Evolutionary conservation across 1,284 basidiomycete genomes (phyloP), one percentile per base, ranked within the genome.

Genomic region (Trametes sp.): DNA sequence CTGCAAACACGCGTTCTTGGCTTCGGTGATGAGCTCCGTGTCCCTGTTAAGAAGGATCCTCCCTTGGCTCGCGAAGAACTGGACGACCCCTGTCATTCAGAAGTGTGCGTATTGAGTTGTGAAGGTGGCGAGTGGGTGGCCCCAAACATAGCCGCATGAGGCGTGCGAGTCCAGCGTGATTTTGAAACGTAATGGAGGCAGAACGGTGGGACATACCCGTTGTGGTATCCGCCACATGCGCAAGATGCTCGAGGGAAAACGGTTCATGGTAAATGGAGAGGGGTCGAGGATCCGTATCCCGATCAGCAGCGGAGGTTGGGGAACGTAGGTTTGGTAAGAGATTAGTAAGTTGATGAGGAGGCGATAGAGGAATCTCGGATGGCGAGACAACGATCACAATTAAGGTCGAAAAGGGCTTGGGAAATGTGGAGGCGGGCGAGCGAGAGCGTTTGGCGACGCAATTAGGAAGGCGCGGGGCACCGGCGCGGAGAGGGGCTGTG

Each of bases 311-410:
- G 66, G 66, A 65, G 59, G 28, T 26, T 45, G 49, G 49, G 49
- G 61, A 29, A 55, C 9, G 41, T 29, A 49, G 21, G 66, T 67
- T 63, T 62, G 59, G 66, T 67, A 65, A 67, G 59, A 23, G 61
- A 38, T 54, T 51, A 64, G 60, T 59, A 57, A 56, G 54, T 51
- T 62, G 61, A 64, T 63, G 61, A 58, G 52, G 57, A 55, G 62
- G 59, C 55, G 31, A 50, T 45, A 55, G 57, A 57, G 58, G 57
- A 57, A 57, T 49, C 55, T 61, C 53, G 38, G 49, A 54, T 63
- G 52, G 59, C n/a, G 28, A 52, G 51, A 54, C 59, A 64, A 63
- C 59, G 63, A 65, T 67, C 63, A 67, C 64, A 67, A 67, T 67
- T 65, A 59, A 53, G n/a, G 63, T 59, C 54, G 53, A 63, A 63